A percentile compares a stretch with the other conserved stretches of the same genome.
Conservation (phyloP, 345 rosid genomes). For the Rubroshorea leprosula region DNA sequence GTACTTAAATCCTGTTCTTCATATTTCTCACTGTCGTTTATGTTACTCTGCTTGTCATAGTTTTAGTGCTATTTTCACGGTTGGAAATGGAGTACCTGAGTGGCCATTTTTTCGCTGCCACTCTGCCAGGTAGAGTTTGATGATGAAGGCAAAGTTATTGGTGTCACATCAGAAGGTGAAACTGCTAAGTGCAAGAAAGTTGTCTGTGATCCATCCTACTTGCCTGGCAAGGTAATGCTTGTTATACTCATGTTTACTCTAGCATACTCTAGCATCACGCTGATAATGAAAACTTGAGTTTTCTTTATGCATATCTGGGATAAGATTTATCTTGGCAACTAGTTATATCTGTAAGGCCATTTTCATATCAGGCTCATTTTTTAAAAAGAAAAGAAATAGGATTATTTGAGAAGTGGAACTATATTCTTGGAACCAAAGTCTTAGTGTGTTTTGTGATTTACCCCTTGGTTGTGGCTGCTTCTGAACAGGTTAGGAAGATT, state of each 20-base stretch:
- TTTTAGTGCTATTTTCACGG: slow-evolving; percentile 1
- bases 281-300: not conserved
- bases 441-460: slow-evolving; percentile 6
- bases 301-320: too few species aligned
- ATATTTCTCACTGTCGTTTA: not conserved
- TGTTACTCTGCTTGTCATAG: slow-evolving; percentile 1
- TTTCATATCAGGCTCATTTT: not conserved
- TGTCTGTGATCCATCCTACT: slow-evolving; percentile 96
- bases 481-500: slow-evolving; percentile 73
- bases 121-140: slow-evolving; percentile 69
- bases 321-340: too few species aligned
- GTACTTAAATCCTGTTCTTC: slow-evolving; percentile 26
- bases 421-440: too few species aligned
- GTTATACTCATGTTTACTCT: not conserved
- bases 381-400: too few species aligned
- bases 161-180: slow-evolving; percentile 97
- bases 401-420: too few species aligned
- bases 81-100: slow-evolving; percentile 9
- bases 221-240: slow-evolving; percentile 66
- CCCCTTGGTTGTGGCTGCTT: slow-evolving; percentile 10
- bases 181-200: slow-evolving; percentile 97
- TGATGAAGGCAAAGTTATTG: slow-evolving; percentile 74
- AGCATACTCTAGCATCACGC: not conserved
- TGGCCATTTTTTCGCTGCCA: slow-evolving; percentile 16
- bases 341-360: too few species aligned